Base-by-base conservation (phyloP, 2,329 filamentous ascomycete species). In the Zasmidium cellare region DNA sequence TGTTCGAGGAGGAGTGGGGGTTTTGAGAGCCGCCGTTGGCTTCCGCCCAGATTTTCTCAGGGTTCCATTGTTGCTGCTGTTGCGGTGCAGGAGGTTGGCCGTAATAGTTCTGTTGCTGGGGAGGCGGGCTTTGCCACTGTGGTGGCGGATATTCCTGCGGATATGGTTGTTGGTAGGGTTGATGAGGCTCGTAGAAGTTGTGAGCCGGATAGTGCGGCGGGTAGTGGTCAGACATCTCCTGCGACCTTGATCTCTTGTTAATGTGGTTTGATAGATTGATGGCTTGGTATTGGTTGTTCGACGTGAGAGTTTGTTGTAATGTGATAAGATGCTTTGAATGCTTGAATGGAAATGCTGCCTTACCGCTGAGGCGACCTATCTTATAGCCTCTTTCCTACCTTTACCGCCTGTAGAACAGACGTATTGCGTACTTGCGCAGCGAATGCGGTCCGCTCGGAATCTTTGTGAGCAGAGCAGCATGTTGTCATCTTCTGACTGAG, bases 1-100 rank as follows among this genome's bases (percentile, higher is more conserved):
- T 49, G 46, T 23, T 24, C 14, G 28, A 31, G 35, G 35, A 41
- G 35, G 35, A 41, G 46, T 25, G 46, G 12, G 19, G 20, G 22
- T 49, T 23, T 25, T 23, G 22, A 6, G 46, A 49, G 46, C 5
- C 7, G 45, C 46, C 46, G 22, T 49, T 49, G 46, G 46, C 46
- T 49, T 49, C 46, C 9, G 22, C 22, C 46, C 46, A 49, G 46
- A 49, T 23, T 5, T n/a, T 49, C 18, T 49, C 46, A n/a, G 46
- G 46, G 22, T 49, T 28, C 46, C 46, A 49, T 23, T 24, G 14
- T 28, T 49, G 46, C 18, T 46, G 45, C 20, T 49, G 45, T 6
- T 19, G 45, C 19, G 19, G 45, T 5, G 45, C 19, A 5, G 19
- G 45, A n/a, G 16, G 45, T 5, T 11, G 16, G 46, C 16, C 22